Conservation (phyloP, 1,284 basidiomycete species). For the Cryptococcus maquisensis region DNA sequence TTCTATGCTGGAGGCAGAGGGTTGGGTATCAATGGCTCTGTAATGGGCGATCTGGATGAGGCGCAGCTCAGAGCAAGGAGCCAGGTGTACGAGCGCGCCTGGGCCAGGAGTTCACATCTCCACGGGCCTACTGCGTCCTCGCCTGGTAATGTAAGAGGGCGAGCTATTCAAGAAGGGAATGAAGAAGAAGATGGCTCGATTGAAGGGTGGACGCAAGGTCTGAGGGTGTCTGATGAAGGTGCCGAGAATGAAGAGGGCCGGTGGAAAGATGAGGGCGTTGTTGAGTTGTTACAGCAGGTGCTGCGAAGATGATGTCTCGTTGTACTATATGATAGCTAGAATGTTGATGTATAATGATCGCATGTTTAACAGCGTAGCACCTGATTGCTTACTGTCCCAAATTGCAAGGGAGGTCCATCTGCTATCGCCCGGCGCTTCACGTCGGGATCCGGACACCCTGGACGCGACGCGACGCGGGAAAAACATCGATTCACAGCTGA, state of each 20-base stretch:
- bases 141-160: background rate
- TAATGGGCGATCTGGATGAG: constrained; percentile 5
- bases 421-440: too few relatives aligned
- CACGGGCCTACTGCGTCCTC: background rate
- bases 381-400: too few relatives aligned
- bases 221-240: background rate
- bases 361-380: too few relatives aligned
- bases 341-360: too few relatives aligned
- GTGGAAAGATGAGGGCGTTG: constrained; percentile 38
- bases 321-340: background rate
- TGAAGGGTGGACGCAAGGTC: background rate
- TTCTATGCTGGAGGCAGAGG: constrained; percentile 12
- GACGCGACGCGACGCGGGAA: too few relatives aligned
- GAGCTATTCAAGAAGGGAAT: constrained; percentile 9
- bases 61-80: background rate
- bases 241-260: constrained; percentile 23
- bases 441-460: too few relatives aligned
- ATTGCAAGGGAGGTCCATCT: too few relatives aligned
- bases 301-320: constrained; percentile 25
- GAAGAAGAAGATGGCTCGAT: constrained; percentile 9
- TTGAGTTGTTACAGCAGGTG: constrained; percentile 44
- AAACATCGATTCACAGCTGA: too few relatives aligned
- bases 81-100: constrained; percentile 9
- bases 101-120: constrained; percentile 12
- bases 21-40: constrained; percentile 10